A percentile compares a stretch with the other conserved stretches of the same genome.
These are phyloP conservation scores for Aristolochia fimbriata DNA, from an alignment of 164 flowering plant species.

Conservation along the genomic window DNA sequence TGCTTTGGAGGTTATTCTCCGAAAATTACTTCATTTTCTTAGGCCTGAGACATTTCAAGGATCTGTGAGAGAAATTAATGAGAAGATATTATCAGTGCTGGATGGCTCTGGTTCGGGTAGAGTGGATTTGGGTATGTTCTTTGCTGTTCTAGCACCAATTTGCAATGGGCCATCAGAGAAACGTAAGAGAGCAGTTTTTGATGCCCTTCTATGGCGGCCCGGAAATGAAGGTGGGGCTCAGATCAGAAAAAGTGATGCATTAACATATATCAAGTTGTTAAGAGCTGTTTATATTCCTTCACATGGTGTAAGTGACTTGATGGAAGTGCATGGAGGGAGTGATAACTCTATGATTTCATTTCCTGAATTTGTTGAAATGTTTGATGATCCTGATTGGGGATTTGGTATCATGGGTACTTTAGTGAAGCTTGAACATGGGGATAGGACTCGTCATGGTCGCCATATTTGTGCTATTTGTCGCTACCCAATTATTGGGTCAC, in stretches of 20 bases:
- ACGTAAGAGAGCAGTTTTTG: conserved; percentile 73
- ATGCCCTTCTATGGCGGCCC: conserved; percentile 89
- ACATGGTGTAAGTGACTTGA: conserved; percentile 63
- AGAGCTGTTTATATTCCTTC: conserved; percentile 78
- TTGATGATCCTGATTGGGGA: conserved; percentile 94
- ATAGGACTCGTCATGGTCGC: conserved; percentile 79
- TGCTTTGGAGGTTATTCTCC: conserved; percentile 62
- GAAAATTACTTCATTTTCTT: conserved; percentile 53
- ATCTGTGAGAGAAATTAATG: conserved; percentile 86
- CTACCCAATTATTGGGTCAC: conserved; percentile 85
- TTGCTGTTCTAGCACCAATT: conserved; percentile 76
- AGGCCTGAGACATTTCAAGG: conserved; percentile 94
- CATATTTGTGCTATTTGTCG: conserved; percentile 70
- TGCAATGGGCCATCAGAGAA: conserved; percentile 66
- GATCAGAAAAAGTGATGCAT: conserved; percentile 61
- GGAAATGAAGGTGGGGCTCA: conserved; percentile 55
- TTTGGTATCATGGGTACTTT: conserved; percentile 76
- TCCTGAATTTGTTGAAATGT: conserved; percentile 67
- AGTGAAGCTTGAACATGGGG: conserved; percentile 71
- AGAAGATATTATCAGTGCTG: conserved; percentile 61
- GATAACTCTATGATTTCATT: conserved; percentile 54
- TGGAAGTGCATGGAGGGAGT: conserved; percentile 68
- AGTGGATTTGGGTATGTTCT: conserved; percentile 90
- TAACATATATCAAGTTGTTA: conserved; percentile 54
- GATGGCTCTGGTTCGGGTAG: conserved; percentile 72